Evolutionary conservation across 1,284 basidiomycete genomes (phyloP).

Genomic region (Austropuccinia psidii): DNA sequence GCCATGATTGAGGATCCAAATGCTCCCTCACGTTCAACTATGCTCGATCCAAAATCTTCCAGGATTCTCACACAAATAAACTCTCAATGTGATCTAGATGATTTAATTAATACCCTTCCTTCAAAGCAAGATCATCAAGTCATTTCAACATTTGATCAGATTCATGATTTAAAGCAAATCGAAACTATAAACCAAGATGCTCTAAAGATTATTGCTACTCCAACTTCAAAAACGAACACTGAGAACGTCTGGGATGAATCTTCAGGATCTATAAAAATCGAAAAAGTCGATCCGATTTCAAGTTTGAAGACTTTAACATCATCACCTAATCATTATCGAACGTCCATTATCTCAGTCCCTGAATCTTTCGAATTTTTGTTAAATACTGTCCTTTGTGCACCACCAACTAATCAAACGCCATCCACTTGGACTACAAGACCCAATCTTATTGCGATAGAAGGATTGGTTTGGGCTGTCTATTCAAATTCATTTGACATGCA

Average conservation of each 20-base stretch:
- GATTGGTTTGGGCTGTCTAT: constrained; percentile 14
- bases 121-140: neutral
- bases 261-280: no score
- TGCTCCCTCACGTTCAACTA: constrained; percentile 9
- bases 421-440: constrained; percentile 22
- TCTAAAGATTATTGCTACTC: no score
- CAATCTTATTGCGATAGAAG: constrained; percentile 15
- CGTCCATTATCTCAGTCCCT: constrained; percentile 17
- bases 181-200: no score
- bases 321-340: constrained; percentile 15
- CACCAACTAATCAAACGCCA: neutral
- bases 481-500: constrained; percentile 19
- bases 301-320: no score
- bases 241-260: no score
- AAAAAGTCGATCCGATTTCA: no score
- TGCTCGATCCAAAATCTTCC: neutral
- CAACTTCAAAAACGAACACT: no score
- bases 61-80: no score
- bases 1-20: constrained; percentile 29
- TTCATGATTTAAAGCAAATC: no score
- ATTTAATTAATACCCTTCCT: neutral
- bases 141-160: no score
- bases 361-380: constrained; percentile 30
- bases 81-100: no score
- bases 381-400: constrained; percentile 1